Conservation (phyloP, 495 filamentous ascomycete species). For the Eremomyces bilateralis region DNA sequence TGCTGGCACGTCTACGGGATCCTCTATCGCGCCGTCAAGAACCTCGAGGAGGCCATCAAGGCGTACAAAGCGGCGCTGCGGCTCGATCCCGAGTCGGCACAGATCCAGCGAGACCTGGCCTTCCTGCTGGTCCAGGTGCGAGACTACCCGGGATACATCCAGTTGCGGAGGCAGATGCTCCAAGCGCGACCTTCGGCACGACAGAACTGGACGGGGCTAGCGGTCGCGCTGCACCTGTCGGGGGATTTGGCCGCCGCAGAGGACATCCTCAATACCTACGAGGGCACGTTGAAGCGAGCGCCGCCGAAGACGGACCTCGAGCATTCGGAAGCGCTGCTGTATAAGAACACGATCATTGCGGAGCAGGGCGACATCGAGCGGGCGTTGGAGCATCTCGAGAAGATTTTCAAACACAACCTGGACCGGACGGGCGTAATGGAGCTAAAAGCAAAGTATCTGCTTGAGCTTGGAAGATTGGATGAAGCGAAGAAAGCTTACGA, state of each 20-base stretch:
- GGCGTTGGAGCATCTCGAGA: slow-evolving; percentile 73
- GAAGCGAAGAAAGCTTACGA: slow-evolving; percentile 71
- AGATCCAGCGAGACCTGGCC: slow-evolving; percentile 87
- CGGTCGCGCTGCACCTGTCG: slow-evolving; percentile 74
- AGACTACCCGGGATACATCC: slow-evolving; percentile 82
- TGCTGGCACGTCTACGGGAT: slow-evolving; percentile 99
- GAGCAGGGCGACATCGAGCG: slow-evolving; percentile 58
- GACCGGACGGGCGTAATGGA: slow-evolving; percentile 86
- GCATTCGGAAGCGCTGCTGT: slow-evolving; percentile 86
- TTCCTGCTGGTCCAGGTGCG: slow-evolving; percentile 91
- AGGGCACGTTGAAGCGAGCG: slow-evolving; percentile 64
- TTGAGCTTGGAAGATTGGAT: slow-evolving; percentile 51
- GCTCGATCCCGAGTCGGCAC: slow-evolving; percentile 76
- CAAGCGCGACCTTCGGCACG: slow-evolving; percentile 55
- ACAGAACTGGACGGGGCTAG: slow-evolving; percentile 90
- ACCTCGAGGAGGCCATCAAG: slow-evolving; percentile 97
- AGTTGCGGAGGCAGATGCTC: slow-evolving; percentile 67
- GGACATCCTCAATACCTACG: slow-evolving; percentile 73
- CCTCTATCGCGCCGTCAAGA: slow-evolving; percentile 77
- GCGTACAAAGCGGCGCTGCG: slow-evolving; percentile 88
- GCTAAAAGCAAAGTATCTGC: slow-evolving; percentile 62
- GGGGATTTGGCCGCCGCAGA: slow-evolving; percentile 74
- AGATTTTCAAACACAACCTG: slow-evolving; percentile 48
- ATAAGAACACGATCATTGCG: slow-evolving; percentile 89
- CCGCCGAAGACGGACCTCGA: slow-evolving; percentile 66